Conservation (phyloP, 176 grass and related monocot genomes). For the Avena sativa region DNA sequence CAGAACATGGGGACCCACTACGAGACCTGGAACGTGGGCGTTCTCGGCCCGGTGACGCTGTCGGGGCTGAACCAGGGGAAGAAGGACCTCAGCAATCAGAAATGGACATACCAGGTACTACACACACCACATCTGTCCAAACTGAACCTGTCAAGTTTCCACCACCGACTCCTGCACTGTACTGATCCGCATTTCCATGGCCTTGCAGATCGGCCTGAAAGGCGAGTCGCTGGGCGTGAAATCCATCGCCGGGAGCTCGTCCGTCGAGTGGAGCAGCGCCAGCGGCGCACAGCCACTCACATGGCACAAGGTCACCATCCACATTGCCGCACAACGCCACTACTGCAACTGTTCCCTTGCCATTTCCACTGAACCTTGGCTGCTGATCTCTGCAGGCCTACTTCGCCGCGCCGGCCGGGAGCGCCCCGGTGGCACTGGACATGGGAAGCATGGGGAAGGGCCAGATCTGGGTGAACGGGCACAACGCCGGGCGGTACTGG, state of each 20-base stretch:
- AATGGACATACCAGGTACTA: constrained; percentile 90
- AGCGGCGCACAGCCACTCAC: constrained; percentile 64
- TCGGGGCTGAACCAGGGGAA: constrained; percentile 85
- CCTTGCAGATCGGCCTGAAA: constrained; percentile 63
- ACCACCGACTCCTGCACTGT: not conserved
- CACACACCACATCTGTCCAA: not conserved
- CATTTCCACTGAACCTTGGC: not conserved
- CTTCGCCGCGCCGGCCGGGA: constrained; percentile 79
- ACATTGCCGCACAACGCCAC: not conserved
- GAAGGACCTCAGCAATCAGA: constrained; percentile 73
- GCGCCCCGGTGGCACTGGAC: constrained; percentile 80
- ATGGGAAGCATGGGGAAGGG: constrained; percentile 97
- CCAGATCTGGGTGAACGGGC: constrained; percentile 89
- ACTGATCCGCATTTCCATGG: not conserved
- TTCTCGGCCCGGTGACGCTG: constrained; percentile 86
- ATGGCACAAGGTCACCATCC: constrained; percentile 81
- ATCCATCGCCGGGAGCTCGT: constrained; percentile 66
- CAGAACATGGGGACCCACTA: constrained; percentile 89
- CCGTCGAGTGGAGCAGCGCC: constrained; percentile 75
- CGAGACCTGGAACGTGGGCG: constrained; percentile 86
- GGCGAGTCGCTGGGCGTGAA: constrained; percentile 74
- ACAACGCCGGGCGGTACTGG: constrained; percentile 85
- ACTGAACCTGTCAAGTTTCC: not conserved
- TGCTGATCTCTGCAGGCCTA: constrained; percentile 50
- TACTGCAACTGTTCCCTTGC: not conserved